These are phyloP conservation scores for Nicotiana rustica DNA, from an alignment of 305 asterid species.

Conservation along the genomic window DNA sequence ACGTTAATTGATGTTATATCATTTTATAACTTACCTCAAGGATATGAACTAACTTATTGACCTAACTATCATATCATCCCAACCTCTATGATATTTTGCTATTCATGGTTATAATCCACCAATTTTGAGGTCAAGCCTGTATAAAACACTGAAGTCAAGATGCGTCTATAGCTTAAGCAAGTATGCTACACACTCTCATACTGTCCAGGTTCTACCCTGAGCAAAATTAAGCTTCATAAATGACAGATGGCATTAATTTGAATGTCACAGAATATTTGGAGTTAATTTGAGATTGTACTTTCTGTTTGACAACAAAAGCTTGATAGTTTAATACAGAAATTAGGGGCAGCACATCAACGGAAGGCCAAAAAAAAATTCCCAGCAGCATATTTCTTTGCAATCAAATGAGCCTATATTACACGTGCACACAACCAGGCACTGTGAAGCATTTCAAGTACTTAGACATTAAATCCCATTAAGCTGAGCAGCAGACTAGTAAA, in stretches of 20 bases:
- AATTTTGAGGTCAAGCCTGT: neutral
- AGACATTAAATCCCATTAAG: conserved; percentile 4
- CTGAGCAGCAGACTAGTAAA: neutral
- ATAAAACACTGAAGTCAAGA: neutral
- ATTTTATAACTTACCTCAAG: neutral
- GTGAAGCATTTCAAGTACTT: conserved; percentile 11
- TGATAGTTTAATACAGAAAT: too few relatives aligned
- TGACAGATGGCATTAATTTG: neutral
- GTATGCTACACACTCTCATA: neutral
- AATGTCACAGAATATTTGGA: neutral
- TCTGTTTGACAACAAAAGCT: neutral
- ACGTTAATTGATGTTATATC: neutral
- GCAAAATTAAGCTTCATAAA: neutral
- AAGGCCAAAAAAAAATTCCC: neutral
- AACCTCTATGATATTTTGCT: neutral
- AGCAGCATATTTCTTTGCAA: neutral
- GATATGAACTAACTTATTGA: neutral
- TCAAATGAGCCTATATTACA: neutral
- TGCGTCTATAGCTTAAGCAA: neutral
- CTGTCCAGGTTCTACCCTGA: neutral
- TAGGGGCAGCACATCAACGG: neutral
- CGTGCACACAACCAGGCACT: neutral
- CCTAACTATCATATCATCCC: neutral
- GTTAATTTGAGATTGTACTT: neutral
- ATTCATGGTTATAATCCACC: neutral